These are phyloP conservation scores for Funneliformis geosporum DNA, from an alignment of 192 early-diverging fungal genomes.

Conservation along the genomic window DNA sequence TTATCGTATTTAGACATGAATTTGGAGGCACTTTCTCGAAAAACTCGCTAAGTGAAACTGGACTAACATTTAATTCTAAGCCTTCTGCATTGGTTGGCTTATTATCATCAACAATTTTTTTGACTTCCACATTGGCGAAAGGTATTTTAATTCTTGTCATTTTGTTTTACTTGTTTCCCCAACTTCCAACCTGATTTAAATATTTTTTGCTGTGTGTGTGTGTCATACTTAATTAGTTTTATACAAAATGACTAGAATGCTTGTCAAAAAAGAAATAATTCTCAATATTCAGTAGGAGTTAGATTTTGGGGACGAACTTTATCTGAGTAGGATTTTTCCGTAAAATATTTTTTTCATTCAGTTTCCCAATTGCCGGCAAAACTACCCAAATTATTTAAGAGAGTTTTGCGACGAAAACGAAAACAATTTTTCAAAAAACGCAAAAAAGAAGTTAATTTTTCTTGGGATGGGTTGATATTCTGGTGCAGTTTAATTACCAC, in stretches of 20 bases:
- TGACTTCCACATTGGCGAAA: not conserved
- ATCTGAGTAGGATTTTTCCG: not conserved
- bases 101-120: not conserved
- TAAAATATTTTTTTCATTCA: constrained; percentile 23
- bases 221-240: no score
- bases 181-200: no score
- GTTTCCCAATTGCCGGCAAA: constrained; percentile 20
- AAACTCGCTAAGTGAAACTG: not conserved
- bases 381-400: no score
- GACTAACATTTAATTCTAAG: not conserved
- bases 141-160: not conserved
- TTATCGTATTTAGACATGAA: not conserved
- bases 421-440: no score
- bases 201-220: no score
- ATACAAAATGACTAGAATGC: no score
- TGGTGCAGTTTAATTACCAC: no score
- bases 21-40: not conserved
- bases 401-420: no score
- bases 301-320: constrained; percentile 27
- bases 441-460: no score
- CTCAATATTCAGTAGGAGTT: constrained; percentile 15
- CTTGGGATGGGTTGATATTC: no score
- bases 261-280: constrained; percentile 30
- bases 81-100: not conserved
- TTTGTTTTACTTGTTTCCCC: no score